A percentile compares a stretch with the other conserved stretches of the same genome.
These are phyloP conservation scores for Magnusiomyces clavatus DNA, from an alignment of 1,139 yeast species.

Conservation along the genomic window DNA sequence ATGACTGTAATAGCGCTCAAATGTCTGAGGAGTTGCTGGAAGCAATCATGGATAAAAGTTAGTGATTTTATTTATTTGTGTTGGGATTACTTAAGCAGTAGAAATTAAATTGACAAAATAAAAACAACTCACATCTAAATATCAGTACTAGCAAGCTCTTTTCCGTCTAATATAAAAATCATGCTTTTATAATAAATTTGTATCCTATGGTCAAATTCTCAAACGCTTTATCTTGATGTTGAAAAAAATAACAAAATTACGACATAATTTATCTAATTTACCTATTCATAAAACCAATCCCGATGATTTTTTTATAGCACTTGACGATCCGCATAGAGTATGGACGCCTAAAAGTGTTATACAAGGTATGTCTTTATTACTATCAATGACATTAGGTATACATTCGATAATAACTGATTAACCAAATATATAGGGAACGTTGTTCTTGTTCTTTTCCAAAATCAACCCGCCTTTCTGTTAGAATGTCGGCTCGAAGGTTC, in stretches of 20 bases:
- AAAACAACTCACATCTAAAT: too few relatives aligned
- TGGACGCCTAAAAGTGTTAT: constrained; percentile 64
- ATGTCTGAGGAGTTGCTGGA: constrained; percentile 21
- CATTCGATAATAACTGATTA: background rate
- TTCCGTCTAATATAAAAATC: too few relatives aligned
- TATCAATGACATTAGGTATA: background rate
- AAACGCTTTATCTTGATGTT: background rate
- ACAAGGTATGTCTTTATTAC: constrained; percentile 41
- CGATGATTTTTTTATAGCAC: constrained; percentile 56
- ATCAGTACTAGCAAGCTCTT: too few relatives aligned
- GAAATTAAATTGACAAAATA: too few relatives aligned
- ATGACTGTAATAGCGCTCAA: constrained; percentile 7
- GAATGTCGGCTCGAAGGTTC: constrained; percentile 27
- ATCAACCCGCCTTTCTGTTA: constrained; percentile 22
- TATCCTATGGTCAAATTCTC: too few relatives aligned
- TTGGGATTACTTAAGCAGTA: too few relatives aligned
- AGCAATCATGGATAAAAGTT: constrained; percentile 20
- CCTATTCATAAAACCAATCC: constrained; percentile 33
- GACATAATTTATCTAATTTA: background rate
- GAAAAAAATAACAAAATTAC: constrained; percentile 9
- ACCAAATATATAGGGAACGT: constrained; percentile 24
- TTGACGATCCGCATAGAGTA: constrained; percentile 65
- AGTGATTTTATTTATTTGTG: background rate
- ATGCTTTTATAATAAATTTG: too few relatives aligned
- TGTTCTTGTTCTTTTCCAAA: constrained; percentile 26